Evolutionary conservation across 2,329 filamentous ascomycete species (phyloP), one percentile per base, ranked within the genome.

Genomic region (Penicillium sp.): DNA sequence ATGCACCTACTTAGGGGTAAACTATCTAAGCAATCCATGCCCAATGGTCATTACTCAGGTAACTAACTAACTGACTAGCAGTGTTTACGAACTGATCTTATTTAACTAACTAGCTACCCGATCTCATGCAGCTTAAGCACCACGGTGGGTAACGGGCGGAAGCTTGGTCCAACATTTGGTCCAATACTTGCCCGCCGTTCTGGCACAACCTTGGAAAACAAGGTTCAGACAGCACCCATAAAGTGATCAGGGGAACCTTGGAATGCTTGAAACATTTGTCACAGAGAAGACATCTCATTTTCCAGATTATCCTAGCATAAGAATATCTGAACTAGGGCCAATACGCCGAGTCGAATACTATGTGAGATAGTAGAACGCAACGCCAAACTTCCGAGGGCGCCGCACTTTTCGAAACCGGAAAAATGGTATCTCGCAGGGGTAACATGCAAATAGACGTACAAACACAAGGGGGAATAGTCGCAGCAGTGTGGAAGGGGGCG

Each of bases 331-430:
- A 40, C 23, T 40, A 40, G 20, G 18, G 12, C 23, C 23, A n/a
- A 40, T 40, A 40, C 13, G 38, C 38, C 38, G 38, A 40, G 20
- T 40, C 23, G 18, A 37, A 37, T 18, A 18, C 38, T 40, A 27
- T 40, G 12, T 40, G 42, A 42, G 29, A 42, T 42, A 44, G 23
- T 37, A 6, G 42, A 39, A 50, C 32, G 43, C 46, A 49, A 38
- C 23, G 37, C 38, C 12, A 7, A 40, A 27, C 38, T 40, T 12
- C 24, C 38, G 20, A 10, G 23, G 24, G 28, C 28, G 28, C 28
- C 28, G 12, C 28, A 13, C 28, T 15, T 40, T 39, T 40, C 24
- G 35, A 15, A 40, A 24, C 37, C 20, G 12, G 7, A 27, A 40
- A n/a, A 15, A 9, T 40, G 38, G 38, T 27, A 25, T 40, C 38